phyloP scores from a whole-genome alignment of 2,329 filamentous ascomycete genomes.

The Sordariomycetes sp. region DNA sequence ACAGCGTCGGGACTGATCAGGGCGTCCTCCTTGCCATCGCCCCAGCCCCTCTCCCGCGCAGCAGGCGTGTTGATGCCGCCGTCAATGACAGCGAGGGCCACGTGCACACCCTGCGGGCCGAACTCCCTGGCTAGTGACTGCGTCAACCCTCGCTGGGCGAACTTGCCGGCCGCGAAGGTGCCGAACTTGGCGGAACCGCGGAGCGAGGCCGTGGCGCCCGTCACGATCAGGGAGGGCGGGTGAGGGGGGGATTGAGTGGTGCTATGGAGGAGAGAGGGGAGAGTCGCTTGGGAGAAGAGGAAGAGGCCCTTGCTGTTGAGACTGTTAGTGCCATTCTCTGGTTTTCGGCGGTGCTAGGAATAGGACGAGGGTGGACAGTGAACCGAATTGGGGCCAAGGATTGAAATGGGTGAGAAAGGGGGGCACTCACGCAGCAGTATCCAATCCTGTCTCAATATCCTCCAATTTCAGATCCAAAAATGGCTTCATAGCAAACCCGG shows the following conservation, averaged over 20 bases:
- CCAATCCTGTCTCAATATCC: conserved; percentile 38
- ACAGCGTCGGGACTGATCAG: conserved; percentile 71
- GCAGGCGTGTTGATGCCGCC: conserved; percentile 75
- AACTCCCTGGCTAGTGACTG: conserved; percentile 78
- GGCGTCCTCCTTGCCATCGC: conserved; percentile 37
- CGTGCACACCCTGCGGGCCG: conserved; percentile 74
- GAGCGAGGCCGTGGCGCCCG: conserved; percentile 74
- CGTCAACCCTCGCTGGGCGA: conserved; percentile 63
- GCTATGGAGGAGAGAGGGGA: conserved; percentile 62
- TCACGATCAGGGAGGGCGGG: conserved; percentile 76
- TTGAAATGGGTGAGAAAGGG: not conserved
- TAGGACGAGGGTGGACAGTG: not conserved
- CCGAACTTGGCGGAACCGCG: conserved; percentile 62
- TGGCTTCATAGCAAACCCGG: conserved; percentile 40
- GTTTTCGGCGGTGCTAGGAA: not conserved
- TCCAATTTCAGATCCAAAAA: conserved; percentile 46
- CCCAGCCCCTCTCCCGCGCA: conserved; percentile 43
- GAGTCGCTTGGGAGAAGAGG: conserved; percentile 60
- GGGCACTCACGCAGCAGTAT: conserved; percentile 36
- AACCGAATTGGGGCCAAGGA: not conserved
- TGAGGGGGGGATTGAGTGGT: conserved; percentile 40
- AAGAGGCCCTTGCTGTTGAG: conserved; percentile 56
- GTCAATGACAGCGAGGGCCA: conserved; percentile 75
- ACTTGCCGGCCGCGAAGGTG: conserved; percentile 71
- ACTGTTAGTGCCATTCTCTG: not conserved